Conservation (phyloP, 257 asterid genomes). For the Solanum pennellii region DNA sequence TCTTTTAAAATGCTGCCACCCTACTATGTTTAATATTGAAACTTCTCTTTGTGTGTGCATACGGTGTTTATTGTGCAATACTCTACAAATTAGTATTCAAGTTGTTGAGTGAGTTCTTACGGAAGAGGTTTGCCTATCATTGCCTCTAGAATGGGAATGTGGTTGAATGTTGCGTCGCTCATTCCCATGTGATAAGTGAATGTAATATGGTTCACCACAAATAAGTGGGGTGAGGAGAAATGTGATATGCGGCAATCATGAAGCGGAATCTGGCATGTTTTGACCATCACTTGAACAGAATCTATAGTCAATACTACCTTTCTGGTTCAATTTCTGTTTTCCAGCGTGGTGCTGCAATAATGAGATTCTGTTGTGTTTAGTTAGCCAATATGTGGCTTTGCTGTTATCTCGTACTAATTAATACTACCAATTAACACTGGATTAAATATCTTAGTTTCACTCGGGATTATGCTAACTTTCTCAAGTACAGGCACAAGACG, state of each 20-base stretch:
- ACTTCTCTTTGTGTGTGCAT: not conserved
- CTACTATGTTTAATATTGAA: not conserved
- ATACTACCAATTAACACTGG: not conserved
- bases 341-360: not conserved
- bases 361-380: not conserved
- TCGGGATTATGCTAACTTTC: not conserved
- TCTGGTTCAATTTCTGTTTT: not conserved
- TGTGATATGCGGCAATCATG: not conserved
- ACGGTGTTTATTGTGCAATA: not conserved
- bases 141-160: not conserved
- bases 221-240: not conserved
- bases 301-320: not conserved
- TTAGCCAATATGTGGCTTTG: not conserved
- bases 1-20: not conserved
- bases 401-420: not conserved
- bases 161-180: not conserved
- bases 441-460: not conserved
- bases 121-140: not conserved
- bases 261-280: not conserved
- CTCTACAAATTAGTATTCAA: not conserved
- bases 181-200: not conserved
- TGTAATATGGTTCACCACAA: not conserved
- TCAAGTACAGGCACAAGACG: slow-evolving; percentile 60
- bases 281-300: not conserved
- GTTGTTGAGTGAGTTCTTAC: not conserved